Evolutionary conservation across 768 basidiomycete species (phyloP).

Genomic region (Boletus tomentosulus): DNA sequence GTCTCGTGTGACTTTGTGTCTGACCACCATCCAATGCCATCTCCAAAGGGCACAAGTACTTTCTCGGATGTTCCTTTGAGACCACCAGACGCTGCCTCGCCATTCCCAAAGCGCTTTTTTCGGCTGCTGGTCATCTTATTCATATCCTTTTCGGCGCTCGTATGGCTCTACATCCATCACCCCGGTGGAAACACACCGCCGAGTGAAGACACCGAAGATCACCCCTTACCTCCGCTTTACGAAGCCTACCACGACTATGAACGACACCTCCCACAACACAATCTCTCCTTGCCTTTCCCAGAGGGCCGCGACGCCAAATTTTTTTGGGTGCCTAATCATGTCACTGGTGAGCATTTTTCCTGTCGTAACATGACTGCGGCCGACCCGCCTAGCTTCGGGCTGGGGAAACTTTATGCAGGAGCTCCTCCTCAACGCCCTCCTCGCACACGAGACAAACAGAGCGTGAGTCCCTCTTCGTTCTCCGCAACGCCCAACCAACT

Average conservation of each 20-base stretch:
- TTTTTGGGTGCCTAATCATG: conserved; percentile 49
- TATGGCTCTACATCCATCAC: conserved; percentile 13
- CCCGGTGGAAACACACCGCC: not conserved
- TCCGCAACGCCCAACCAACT: not conserved
- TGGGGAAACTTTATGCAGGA: conserved; percentile 66
- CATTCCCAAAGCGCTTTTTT: conserved; percentile 3
- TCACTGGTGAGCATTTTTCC: conserved; percentile 28
- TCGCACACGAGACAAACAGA: conserved; percentile 45
- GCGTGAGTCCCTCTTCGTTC: conserved; percentile 36
- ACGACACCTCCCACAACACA: conserved; percentile 43
- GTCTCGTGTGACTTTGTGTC: no score
- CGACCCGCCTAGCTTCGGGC: conserved; percentile 39
- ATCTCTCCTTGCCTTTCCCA: conserved; percentile 35
- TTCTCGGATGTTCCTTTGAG: no score
- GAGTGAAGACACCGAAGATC: conserved; percentile 3
- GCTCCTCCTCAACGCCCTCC: conserved; percentile 46
- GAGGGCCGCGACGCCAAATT: conserved; percentile 41
- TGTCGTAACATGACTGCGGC: no score
- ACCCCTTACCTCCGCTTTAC: conserved; percentile 43
- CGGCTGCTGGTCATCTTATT: conserved; percentile 14
- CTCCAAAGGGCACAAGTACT: no score
- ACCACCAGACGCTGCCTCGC: not conserved
- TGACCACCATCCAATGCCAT: no score
- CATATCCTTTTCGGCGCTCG: conserved; percentile 9
- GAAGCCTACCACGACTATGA: conserved; percentile 42